Conservation (phyloP, 129 eudicot genomes). For the Logfia minima region DNA sequence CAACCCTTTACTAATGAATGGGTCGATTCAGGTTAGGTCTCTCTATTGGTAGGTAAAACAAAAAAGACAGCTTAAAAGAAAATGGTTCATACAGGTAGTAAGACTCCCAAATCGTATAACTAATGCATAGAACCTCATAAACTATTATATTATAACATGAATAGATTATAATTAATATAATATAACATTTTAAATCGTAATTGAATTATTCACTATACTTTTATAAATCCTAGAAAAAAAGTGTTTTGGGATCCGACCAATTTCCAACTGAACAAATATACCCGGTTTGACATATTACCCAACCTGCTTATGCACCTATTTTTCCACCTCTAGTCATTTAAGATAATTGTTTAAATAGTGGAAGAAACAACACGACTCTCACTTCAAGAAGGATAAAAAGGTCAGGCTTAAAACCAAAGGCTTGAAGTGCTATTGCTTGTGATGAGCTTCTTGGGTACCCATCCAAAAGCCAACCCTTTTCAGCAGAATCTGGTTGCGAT, state of each 20-base stretch:
- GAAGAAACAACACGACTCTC: background rate
- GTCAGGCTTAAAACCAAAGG: slow-evolving; percentile 66
- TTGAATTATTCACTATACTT: no score
- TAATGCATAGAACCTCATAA: background rate
- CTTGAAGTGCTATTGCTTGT: slow-evolving; percentile 73
- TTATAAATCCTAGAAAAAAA: no score
- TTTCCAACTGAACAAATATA: no score
- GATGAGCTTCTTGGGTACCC: slow-evolving; percentile 85
- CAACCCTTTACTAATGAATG: background rate
- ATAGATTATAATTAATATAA: no score
- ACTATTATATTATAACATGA: no score
- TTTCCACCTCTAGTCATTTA: no score
- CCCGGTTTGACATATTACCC: no score
- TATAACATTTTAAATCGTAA: no score
- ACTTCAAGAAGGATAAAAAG: slow-evolving; percentile 82
- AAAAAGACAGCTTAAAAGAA: background rate
- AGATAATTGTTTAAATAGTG: background rate
- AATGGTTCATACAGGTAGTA: background rate
- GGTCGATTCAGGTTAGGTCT: background rate
- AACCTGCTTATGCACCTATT: no score
- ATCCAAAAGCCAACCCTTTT: slow-evolving; percentile 75
- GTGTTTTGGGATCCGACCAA: no score
- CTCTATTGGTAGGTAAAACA: background rate
- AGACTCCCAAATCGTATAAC: background rate
- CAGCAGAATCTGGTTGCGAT: slow-evolving; percentile 22